phyloP scores from a whole-genome alignment of 306 rosid species.

The Citrullus colocynthis region DNA sequence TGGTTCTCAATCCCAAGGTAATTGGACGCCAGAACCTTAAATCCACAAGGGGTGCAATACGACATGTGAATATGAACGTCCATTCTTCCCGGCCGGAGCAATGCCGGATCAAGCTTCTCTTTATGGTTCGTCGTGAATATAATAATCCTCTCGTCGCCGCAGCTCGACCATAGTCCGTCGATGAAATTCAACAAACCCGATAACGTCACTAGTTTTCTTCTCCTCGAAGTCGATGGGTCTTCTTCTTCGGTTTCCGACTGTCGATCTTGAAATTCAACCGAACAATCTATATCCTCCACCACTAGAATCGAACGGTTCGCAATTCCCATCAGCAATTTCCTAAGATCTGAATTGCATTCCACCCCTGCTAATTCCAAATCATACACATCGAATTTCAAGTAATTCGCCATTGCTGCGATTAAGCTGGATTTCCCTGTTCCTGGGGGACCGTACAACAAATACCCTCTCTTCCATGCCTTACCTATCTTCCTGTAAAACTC shows the following conservation, averaged over 20 bases:
- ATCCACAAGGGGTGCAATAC: slow-evolving; percentile 29
- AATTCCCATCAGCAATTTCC: slow-evolving; percentile 35
- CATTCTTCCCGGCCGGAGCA: slow-evolving; percentile 39
- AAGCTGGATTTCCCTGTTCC: slow-evolving; percentile 86
- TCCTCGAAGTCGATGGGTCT: background rate
- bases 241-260: background rate
- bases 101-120: slow-evolving; percentile 30
- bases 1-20: slow-evolving; percentile 30
- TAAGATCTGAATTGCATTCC: slow-evolving; percentile 23
- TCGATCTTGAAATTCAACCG: slow-evolving; percentile 41
- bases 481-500: slow-evolving; percentile 53
- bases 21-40: slow-evolving; percentile 16
- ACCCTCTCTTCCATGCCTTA: slow-evolving; percentile 81
- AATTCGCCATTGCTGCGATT: slow-evolving; percentile 79
- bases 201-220: slow-evolving; percentile 20
- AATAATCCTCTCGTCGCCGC: slow-evolving; percentile 40
- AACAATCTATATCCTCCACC: slow-evolving; percentile 74
- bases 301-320: slow-evolving; percentile 61
- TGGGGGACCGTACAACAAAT: slow-evolving; percentile 67
- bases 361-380: slow-evolving; percentile 55
- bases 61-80: slow-evolving; percentile 44
- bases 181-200: slow-evolving; percentile 38
- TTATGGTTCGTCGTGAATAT: slow-evolving; percentile 41
- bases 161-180: slow-evolving; percentile 38
- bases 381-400: slow-evolving; percentile 47